phyloP scores from a whole-genome alignment of 2,329 filamentous ascomycete species.

The Penicillium sp. region DNA sequence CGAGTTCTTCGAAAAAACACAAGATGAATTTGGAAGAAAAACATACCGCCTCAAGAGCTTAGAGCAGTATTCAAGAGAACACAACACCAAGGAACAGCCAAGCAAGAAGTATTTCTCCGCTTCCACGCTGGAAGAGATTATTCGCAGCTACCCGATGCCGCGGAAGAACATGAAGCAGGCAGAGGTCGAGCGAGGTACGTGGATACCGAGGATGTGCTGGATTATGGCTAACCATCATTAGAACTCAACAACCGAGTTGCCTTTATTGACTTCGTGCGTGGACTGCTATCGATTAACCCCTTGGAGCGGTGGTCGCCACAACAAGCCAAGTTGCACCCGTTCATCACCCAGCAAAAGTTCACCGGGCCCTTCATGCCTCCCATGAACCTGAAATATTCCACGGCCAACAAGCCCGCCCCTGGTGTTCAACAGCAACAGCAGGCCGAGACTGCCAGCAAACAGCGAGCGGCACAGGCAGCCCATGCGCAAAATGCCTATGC shows the following conservation, averaged over 20 bases:
- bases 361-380: conserved; percentile 94
- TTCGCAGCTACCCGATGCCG: conserved; percentile 97
- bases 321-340: conserved; percentile 94
- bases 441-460: conserved; percentile 90
- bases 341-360: conserved; percentile 97
- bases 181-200: conserved; percentile 87
- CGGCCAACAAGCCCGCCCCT: conserved; percentile 81
- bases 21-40: conserved; percentile 88
- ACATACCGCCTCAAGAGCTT: conserved; percentile 93
- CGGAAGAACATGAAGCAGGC: conserved; percentile 98
- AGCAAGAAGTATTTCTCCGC: conserved; percentile 99
- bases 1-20: conserved; percentile 92
- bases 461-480: conserved; percentile 68
- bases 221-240: conserved; percentile 44
- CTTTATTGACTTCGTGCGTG: conserved; percentile 97
- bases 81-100: conserved; percentile 94
- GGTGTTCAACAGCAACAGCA: conserved; percentile 95
- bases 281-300: conserved; percentile 89
- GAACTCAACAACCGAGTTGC: conserved; percentile 98
- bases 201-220: conserved; percentile 22
- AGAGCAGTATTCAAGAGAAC: conserved; percentile 96
- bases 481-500: conserved; percentile 72
- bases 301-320: conserved; percentile 97
- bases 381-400: conserved; percentile 91
- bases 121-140: conserved; percentile 91